A percentile compares a stretch with the other conserved stretches of the same genome.
Conservation (phyloP, 148 eudicot species). For the Selenicereus undatus region DNA sequence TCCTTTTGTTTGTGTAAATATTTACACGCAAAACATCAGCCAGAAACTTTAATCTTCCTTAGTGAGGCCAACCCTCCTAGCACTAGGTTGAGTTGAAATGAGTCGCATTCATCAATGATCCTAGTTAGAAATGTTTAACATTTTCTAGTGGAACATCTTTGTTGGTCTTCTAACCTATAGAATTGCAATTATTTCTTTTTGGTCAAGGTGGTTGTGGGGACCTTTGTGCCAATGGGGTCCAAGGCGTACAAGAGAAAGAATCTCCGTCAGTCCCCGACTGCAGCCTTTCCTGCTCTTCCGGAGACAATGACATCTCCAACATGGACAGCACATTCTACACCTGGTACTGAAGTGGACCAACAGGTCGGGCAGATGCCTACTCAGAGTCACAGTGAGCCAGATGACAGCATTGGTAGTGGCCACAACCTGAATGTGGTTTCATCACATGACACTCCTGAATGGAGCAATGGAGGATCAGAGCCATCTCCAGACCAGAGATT, state of each 20-base stretch:
- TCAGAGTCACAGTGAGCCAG: slow-evolving; percentile 30
- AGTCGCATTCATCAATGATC: no score
- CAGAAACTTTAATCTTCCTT: no score
- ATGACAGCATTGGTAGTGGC: slow-evolving; percentile 32
- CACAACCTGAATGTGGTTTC: slow-evolving; percentile 40
- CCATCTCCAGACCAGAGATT: slow-evolving; percentile 22
- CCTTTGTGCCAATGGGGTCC: slow-evolving; percentile 40
- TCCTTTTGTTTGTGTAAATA: no score
- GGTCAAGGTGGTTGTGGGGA: slow-evolving; percentile 60
- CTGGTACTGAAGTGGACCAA: slow-evolving; percentile 4
- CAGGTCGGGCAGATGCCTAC: slow-evolving; percentile 14
- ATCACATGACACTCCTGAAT: slow-evolving; percentile 25
- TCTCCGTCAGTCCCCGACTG: slow-evolving; percentile 25
- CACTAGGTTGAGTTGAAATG: no score
- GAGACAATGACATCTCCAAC: slow-evolving; percentile 12
- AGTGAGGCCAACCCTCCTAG: no score
- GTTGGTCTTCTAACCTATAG: no score
- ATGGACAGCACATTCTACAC: slow-evolving; percentile 6
- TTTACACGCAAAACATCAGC: no score
- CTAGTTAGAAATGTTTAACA: no score
- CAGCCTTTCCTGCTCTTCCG: slow-evolving; percentile 9
- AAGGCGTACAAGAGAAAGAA: slow-evolving; percentile 45
- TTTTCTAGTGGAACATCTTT: no score
- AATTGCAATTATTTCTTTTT: neutral
- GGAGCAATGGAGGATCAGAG: slow-evolving; percentile 29